These are phyloP conservation scores for Curvularia sp. DNA, from an alignment of 2,329 filamentous ascomycete species.

Conservation along the genomic window DNA sequence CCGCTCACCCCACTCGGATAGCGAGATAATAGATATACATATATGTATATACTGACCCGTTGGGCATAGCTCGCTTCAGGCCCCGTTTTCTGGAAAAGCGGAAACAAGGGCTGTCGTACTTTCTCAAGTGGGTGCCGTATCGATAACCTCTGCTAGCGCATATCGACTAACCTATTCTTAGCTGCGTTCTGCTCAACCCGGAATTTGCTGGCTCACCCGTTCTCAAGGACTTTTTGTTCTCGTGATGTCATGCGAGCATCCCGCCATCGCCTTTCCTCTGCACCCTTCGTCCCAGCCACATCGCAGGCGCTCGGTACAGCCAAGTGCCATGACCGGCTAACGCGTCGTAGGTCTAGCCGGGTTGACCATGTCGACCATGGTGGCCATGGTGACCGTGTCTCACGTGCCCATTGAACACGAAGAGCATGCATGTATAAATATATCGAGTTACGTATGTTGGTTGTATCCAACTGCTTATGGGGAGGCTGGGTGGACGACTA, in stretches of 20 bases:
- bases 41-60: constrained; percentile 25
- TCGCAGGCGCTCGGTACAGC: no score
- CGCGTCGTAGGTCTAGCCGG: no score
- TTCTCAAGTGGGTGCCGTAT: constrained; percentile 75
- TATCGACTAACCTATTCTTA: constrained; percentile 52
- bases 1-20: constrained; percentile 26
- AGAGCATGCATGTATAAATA: background rate
- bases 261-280: background rate
- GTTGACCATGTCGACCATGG: background rate
- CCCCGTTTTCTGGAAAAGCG: constrained; percentile 86
- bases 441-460: background rate
- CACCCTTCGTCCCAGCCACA: no score
- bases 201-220: constrained; percentile 93
- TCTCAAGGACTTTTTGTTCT: constrained; percentile 88
- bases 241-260: constrained; percentile 34
- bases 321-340: no score
- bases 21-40: background rate
- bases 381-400: background rate
- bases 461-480: background rate
- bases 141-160: constrained; percentile 32
- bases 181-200: constrained; percentile 89
- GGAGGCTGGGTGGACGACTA: background rate
- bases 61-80: constrained; percentile 67
- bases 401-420: background rate
- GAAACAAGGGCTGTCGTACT: constrained; percentile 84